Conservation (phyloP, 1,284 basidiomycete genomes). For the Ustilago nuda region DNA sequence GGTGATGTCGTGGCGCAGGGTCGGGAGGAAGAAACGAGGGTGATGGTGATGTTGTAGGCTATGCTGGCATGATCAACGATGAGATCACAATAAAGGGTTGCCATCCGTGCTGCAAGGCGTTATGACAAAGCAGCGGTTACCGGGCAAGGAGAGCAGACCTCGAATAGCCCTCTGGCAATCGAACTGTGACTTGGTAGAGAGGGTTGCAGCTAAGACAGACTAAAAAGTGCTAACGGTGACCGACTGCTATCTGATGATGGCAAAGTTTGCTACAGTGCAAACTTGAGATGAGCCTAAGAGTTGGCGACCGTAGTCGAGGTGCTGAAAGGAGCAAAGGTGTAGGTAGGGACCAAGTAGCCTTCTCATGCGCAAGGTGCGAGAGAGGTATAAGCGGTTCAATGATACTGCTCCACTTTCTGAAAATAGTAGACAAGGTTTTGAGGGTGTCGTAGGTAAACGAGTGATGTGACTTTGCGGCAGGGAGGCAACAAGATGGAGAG, state of each 20-base stretch:
- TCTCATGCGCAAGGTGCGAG: neutral
- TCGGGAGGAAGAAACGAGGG: slow-evolving; percentile 6
- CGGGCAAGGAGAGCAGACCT: neutral
- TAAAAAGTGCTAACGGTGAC: neutral
- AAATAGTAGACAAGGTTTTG: slow-evolving; percentile 19
- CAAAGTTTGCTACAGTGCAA: neutral
- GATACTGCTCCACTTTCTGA: slow-evolving; percentile 11
- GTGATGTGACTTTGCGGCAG: neutral
- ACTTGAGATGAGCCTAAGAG: neutral
- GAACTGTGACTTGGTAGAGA: neutral
- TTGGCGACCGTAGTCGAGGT: slow-evolving; percentile 1
- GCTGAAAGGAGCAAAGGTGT: neutral
- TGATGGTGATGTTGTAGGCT: slow-evolving; percentile 18
- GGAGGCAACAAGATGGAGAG: neutral
- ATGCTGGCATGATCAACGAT: slow-evolving; percentile 23
- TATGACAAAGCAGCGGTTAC: slow-evolving; percentile 5
- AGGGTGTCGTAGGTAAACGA: slow-evolving; percentile 4
- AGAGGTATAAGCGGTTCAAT: neutral
- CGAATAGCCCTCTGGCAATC: neutral
- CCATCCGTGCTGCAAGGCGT: slow-evolving; percentile 2
- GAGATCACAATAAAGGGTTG: slow-evolving; percentile 21
- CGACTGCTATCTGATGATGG: neutral
- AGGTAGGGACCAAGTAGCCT: neutral
- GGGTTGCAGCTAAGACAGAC: neutral
- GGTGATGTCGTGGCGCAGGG: neutral